Base-by-base conservation (phyloP, 164 flowering plant genomes). In the Warburgia ugandensis region DNA sequence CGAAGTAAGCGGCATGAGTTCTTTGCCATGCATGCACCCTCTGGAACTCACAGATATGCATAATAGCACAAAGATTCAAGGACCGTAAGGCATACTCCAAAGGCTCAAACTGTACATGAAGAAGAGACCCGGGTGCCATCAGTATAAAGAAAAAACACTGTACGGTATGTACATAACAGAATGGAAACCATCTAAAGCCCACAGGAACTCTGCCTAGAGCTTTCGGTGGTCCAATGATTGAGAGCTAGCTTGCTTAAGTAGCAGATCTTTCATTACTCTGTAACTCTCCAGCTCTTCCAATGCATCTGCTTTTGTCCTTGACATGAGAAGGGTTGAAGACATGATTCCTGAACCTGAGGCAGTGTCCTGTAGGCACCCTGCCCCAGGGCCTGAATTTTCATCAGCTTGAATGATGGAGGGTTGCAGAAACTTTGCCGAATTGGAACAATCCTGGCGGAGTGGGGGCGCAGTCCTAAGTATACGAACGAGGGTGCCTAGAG, bases 391-490 rank as follows among this genome's bases (percentile, higher is more conserved):
- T 6, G 65, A 43, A 14, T 13, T 50, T 52, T 52, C 63, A 23
- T 17, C 42, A 5, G 47, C 29, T 41, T 66, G 65, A 30, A 21
- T n/a, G n/a, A n/a, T 71, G 17, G 74, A 52, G 51, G 48, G 55
- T 60, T 64, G 68, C 14, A 62, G 33, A 19, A 48, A 22, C 14
- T 46, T 59, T 4, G 35, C 38, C 4, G 80, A 70, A 17, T 47
- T 61, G 32, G 75, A 66, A 37, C 43, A 45, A 50, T 80, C 86
- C 57, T 74, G 84, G 29, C 62, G 71, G 16, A 90, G 83, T 50
- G 97, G 94, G 26, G 79, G 75, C 12, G 97, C 95, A 58, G 68
- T 77, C 55, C 69, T 72, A 48, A 86, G 66, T 83, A 84, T 78
- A 10, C 41, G 62, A 6, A 80, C 81, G 29, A 86, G 86, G 45